Evolutionary conservation across 2,329 filamentous ascomycete species (phyloP).

Genomic region (Curvularia eragrostidis): DNA sequence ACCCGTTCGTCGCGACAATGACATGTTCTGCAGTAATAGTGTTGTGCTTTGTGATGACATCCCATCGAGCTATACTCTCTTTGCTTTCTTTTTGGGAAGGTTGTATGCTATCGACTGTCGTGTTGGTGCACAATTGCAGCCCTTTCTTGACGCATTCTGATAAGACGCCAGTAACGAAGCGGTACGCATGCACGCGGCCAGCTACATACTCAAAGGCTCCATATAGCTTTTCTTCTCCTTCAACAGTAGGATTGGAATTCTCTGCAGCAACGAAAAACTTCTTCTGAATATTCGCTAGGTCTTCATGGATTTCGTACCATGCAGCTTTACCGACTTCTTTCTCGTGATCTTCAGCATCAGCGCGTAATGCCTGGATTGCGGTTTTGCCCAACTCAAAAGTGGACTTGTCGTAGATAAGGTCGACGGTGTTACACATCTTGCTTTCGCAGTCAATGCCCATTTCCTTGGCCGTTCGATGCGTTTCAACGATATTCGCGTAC

Average conservation of each 20-base stretch:
- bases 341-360: slow-evolving; percentile 35
- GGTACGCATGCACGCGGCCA: slow-evolving; percentile 43
- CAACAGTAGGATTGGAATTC: slow-evolving; percentile 28
- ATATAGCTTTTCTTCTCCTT: slow-evolving; percentile 27
- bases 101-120: slow-evolving; percentile 32
- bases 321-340: slow-evolving; percentile 33
- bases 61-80: slow-evolving; percentile 17
- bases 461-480: slow-evolving; percentile 61
- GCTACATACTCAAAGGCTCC: slow-evolving; percentile 45
- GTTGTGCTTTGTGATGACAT: slow-evolving; percentile 28
- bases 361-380: slow-evolving; percentile 32
- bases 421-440: slow-evolving; percentile 60
- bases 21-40: slow-evolving; percentile 27
- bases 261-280: slow-evolving; percentile 27
- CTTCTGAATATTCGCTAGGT: slow-evolving; percentile 16
- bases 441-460: slow-evolving; percentile 57
- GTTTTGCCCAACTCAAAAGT: slow-evolving; percentile 39
- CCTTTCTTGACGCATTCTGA: slow-evolving; percentile 35
- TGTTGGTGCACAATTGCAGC: slow-evolving; percentile 39
- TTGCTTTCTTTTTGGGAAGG: slow-evolving; percentile 1
- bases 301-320: slow-evolving; percentile 36
- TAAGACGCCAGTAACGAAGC: slow-evolving; percentile 38
- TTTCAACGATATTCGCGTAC: slow-evolving; percentile 57
- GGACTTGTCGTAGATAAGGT: slow-evolving; percentile 61
- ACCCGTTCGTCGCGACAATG: slow-evolving; percentile 48